Percentiles rank a stretch among this genome's conserved stretches.
phyloP scores from a whole-genome alignment of 352 stramenopile species.

The Peronospora destructor region DNA sequence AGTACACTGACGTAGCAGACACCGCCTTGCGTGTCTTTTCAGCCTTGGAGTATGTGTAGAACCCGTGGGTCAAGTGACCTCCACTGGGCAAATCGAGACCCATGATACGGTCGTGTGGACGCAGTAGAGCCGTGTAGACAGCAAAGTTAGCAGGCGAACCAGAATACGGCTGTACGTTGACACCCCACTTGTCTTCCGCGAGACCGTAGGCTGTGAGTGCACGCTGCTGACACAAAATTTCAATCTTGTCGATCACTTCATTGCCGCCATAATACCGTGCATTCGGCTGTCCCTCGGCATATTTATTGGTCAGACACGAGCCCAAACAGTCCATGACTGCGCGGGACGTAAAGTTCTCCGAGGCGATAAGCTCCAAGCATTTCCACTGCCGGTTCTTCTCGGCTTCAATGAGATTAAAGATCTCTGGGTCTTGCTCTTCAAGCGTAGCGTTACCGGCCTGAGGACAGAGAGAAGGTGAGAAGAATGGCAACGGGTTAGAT shows the following conservation, averaged over 20 bases:
- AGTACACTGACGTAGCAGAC: slow-evolving; percentile 99
- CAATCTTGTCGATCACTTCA: slow-evolving; percentile 95
- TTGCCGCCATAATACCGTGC: slow-evolving; percentile 98
- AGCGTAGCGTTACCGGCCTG: slow-evolving; percentile 75
- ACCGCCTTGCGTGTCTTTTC: slow-evolving; percentile 96
- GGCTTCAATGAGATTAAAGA: slow-evolving; percentile 98
- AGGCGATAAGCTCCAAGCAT: slow-evolving; percentile 98
- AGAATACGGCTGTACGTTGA: slow-evolving; percentile 98
- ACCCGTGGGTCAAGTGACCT: slow-evolving; percentile 98
- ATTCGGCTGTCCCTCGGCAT: slow-evolving; percentile 94
- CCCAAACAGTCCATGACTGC: slow-evolving; percentile 98
- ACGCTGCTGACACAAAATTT: slow-evolving; percentile 92
- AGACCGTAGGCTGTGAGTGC: slow-evolving; percentile 92
- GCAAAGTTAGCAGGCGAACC: slow-evolving; percentile 98
- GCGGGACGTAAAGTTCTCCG: slow-evolving; percentile 99
- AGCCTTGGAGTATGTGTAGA: slow-evolving; percentile 96
- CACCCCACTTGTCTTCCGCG: slow-evolving; percentile 92
- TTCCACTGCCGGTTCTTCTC: slow-evolving; percentile 98
- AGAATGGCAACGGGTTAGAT: not conserved
- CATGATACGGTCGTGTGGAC: slow-evolving; percentile 99
- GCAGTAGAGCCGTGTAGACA: slow-evolving; percentile 96
- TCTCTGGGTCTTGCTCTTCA: slow-evolving; percentile 92
- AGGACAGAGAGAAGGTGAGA: slow-evolving; percentile 1
- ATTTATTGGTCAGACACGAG: slow-evolving; percentile 99
- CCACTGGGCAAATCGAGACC: slow-evolving; percentile 97